Base-by-base conservation (phyloP, 495 filamentous ascomycete species). In the Aspergillus sclerotioniger region DNA sequence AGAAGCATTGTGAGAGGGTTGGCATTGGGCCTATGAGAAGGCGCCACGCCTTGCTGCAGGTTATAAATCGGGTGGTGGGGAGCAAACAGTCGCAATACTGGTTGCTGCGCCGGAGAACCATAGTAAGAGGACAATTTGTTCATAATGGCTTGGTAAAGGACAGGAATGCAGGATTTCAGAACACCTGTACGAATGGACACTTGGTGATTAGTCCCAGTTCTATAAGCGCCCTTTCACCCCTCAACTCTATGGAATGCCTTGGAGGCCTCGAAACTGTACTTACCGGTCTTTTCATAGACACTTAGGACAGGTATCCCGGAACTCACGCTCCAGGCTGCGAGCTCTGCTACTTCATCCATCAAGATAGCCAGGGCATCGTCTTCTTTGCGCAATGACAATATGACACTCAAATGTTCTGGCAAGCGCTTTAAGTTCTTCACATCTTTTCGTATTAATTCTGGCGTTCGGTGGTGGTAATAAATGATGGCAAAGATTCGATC, bases 401-500 rank as follows among this genome's bases (percentile, higher is more conserved):
- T 86, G 7, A 96, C 87, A 68, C 91, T 96, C 19, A 99, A 66
- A 69, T 98, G 95, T 53, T 87, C 78, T 3, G 94, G 94, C 46
- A 96, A 62, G 56, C 86, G 79, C 39, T 74, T 80, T 54, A 93
- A 76, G 2, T 76, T 80, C 63, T 83, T 87, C n/a, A 97, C 89
- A 77, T 98, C 94, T 58, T 87, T 84, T 62, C 84, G 82, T 61
- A 99, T 95, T 57, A 96, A 79, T 74, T 96, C 90, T 16, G 94
- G 94, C 1, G 92, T 93, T 45, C 89, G 86, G 72, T 98, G 92
- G 71, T 98, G 95, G 74, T 99, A 90, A 65, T 91, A 89, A 21
- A 92, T 79, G 58, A 98, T 78, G 10, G 91, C 87, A 61, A 91
- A 80, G 53, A 92, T 71, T 28, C 86, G 86, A 67, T 92, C 85